Evolutionary conservation across 2,329 filamentous ascomycete species (phyloP), one percentile per base, ranked within the genome.

Genomic region (Verticillium nonalfalfae): DNA sequence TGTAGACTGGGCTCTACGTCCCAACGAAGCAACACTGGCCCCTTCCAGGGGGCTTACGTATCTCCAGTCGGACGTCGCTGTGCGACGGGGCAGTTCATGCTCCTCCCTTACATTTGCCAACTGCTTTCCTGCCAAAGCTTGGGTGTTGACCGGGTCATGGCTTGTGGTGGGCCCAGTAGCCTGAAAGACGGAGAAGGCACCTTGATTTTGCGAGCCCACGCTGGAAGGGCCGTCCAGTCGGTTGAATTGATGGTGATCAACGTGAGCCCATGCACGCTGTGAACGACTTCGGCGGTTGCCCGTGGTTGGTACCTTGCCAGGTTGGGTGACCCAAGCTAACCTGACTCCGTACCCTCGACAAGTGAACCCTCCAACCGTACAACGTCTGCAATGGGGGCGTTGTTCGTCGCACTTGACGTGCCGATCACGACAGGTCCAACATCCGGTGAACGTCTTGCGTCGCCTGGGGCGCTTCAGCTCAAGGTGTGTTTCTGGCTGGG

Each of bases 381-480:
- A 61, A 15, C 60, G 50, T 18, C 13, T 59, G 36, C 73, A 75
- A 11, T 59, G 61, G 1, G 73, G 74, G 15, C 66, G 67, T 52
- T 61, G 64, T 64, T 75, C 73, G 58, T 75, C 73, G 33, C 60
- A 61, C 66, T 74, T 75, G 64, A 75, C 70, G 61, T 73, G 72
- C n/a, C 73, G 68, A 33, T 68, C 61, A 14, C 74, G 73, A 62
- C 74, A 76, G 7, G 73, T 73, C 73, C 72, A 75, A 61, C 74
- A 76, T 11, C 74, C 74, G 2, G 66, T 70, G 59, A 71, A 71
- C 2, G 67, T 69, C 62, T 71, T 72, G 7, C 34, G 36, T 52
- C 60, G 60, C 34, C 57, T 21, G 45, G 45, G 5, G 7, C 18
- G 18, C 11, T n/a, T 52, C 10, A n/a, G 6, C 10, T 13, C 18